phyloP scores from a whole-genome alignment of 2,329 filamentous ascomycete species.

The Colletotrichum kahawae region DNA sequence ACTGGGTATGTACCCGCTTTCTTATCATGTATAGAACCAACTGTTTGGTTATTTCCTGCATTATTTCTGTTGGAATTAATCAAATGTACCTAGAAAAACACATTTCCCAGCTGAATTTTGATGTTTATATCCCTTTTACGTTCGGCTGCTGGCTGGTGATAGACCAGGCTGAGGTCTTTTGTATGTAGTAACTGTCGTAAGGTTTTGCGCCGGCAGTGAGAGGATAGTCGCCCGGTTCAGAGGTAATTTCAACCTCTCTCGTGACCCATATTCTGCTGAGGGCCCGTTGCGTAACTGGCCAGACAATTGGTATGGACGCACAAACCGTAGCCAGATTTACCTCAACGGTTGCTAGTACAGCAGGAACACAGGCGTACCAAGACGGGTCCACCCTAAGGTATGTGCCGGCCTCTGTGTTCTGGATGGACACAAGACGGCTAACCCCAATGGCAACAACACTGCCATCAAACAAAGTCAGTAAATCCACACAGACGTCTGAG shows the following conservation, averaged over 20 bases:
- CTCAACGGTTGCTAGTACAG: background rate
- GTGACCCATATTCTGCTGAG: background rate
- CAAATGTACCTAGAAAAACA: background rate
- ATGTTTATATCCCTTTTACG: background rate
- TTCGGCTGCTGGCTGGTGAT: background rate
- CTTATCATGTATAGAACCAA: background rate
- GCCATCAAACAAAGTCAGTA: background rate
- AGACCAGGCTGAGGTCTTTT: background rate
- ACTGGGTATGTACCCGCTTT: background rate
- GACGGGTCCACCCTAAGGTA: background rate
- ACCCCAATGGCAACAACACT: background rate
- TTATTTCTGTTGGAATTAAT: background rate
- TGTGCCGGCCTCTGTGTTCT: background rate
- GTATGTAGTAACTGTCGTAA: background rate
- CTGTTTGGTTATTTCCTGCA: background rate
- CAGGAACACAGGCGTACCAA: background rate
- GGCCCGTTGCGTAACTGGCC: background rate
- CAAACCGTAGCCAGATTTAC: background rate
- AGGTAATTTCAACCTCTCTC: background rate
- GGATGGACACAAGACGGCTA: background rate
- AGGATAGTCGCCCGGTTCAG: background rate
- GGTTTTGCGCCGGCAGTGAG: background rate
- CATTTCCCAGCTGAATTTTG: background rate
- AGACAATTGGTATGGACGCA: background rate
- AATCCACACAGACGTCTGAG: background rate